These are phyloP conservation scores for Parachlorella kessleri DNA, from an alignment of 139 green algal species.

Conservation along the genomic window DNA sequence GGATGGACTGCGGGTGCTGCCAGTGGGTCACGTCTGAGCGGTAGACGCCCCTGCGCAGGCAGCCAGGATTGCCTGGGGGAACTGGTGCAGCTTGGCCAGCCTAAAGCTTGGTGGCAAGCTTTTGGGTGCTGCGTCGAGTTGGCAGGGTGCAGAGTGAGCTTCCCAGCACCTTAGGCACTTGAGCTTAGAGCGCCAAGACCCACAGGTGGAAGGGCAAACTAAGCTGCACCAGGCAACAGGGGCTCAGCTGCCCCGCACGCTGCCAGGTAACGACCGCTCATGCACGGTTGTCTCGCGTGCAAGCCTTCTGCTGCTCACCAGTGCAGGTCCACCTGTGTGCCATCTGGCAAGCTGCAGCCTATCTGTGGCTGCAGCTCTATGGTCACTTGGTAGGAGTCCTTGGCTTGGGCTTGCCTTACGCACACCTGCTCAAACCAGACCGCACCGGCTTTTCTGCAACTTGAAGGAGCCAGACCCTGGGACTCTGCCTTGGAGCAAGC, in stretches of 20 bases:
- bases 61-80: too few relatives aligned
- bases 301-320: neutral
- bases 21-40: conserved; percentile 25
- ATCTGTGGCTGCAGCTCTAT: neutral
- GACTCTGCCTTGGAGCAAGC: too few relatives aligned
- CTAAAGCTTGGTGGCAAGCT: too few relatives aligned
- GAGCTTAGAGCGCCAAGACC: too few relatives aligned
- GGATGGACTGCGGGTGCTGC: conserved; percentile 40
- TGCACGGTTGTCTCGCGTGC: neutral
- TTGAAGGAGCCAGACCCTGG: too few relatives aligned
- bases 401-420: too few relatives aligned
- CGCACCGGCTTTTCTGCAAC: too few relatives aligned
- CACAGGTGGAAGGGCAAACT: too few relatives aligned
- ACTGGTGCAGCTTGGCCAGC: too few relatives aligned
- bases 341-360: neutral
- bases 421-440: too few relatives aligned
- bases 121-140: too few relatives aligned
- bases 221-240: neutral
- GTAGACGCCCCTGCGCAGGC: conserved; percentile 50
- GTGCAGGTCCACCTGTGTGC: conserved; percentile 14
- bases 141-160: neutral
- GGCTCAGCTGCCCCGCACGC: neutral
- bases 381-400: neutral
- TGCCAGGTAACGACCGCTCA: neutral
- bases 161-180: neutral